phyloP scores from a whole-genome alignment of 306 rosid species.

The Carpinus fangiana region DNA sequence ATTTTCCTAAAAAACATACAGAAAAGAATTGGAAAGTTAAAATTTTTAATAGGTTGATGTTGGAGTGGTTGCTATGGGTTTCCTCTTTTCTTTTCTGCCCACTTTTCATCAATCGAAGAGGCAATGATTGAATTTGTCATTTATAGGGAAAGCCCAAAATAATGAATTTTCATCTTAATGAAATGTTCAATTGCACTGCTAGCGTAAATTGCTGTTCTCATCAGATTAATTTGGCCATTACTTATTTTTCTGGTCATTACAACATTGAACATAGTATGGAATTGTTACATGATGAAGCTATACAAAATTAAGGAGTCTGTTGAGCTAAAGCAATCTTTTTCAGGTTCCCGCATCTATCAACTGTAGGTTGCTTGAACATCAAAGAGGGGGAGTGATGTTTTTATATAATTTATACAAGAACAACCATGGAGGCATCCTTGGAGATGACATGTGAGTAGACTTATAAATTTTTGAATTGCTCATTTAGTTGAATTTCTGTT shows the following conservation, averaged over 20 bases:
- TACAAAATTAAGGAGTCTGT: slow-evolving; percentile 19
- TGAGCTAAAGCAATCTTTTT: slow-evolving; percentile 19
- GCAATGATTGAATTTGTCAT: background rate
- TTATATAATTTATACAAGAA: slow-evolving; percentile 71
- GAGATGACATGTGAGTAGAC: slow-evolving; percentile 84
- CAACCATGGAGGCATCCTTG: slow-evolving; percentile 93
- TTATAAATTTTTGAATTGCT: background rate
- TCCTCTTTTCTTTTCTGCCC: background rate
- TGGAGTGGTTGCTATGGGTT: background rate
- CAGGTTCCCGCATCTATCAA: slow-evolving; percentile 94
- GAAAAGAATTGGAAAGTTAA: background rate
- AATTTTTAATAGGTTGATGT: background rate
- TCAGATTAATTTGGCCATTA: background rate
- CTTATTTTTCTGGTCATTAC: background rate
- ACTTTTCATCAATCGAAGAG: background rate
- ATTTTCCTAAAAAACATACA: background rate
- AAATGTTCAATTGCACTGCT: background rate
- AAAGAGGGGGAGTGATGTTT: slow-evolving; percentile 80
- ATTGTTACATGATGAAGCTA: slow-evolving; percentile 10
- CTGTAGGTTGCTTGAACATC: slow-evolving; percentile 91
- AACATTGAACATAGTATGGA: background rate
- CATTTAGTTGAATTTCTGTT: background rate
- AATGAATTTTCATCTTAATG: background rate
- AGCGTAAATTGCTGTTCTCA: background rate
- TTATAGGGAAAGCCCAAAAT: background rate